Evolutionary conservation across 2,329 filamentous ascomycete species (phyloP).

Genomic region (Phialocephala subalpina): DNA sequence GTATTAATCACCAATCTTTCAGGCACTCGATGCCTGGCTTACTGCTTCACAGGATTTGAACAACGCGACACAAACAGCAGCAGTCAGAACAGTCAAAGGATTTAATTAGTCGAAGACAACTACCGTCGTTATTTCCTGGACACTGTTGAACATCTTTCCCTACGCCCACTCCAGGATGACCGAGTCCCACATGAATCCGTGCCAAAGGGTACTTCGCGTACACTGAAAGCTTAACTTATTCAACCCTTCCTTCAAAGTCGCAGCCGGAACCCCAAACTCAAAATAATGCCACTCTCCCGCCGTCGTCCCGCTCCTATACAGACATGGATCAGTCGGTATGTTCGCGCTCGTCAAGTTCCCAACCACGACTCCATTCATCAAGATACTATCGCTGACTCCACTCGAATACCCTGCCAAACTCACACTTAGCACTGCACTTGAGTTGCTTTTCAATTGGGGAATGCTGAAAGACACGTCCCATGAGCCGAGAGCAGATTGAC

Average conservation of each 20-base stretch:
- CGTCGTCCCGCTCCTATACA: slow-evolving; percentile 51
- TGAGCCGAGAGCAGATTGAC: slow-evolving; percentile 43
- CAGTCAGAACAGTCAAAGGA: too few relatives aligned
- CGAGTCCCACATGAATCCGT: slow-evolving; percentile 52
- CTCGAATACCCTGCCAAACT: slow-evolving; percentile 15
- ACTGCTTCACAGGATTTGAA: too few relatives aligned
- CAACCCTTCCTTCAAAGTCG: slow-evolving; percentile 43
- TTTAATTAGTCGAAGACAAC: too few relatives aligned
- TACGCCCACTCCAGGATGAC: slow-evolving; percentile 46
- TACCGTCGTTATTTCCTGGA: too few relatives aligned
- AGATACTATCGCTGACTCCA: slow-evolving; percentile 46
- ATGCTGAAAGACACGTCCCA: slow-evolving; percentile 27
- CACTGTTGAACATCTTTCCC: not conserved
- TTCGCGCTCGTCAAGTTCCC: slow-evolving; percentile 46
- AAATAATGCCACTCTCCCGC: slow-evolving; percentile 52
- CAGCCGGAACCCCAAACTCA: slow-evolving; percentile 46
- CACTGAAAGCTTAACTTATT: slow-evolving; percentile 50
- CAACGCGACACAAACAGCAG: too few relatives aligned
- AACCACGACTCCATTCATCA: slow-evolving; percentile 46
- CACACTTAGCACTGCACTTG: not conserved
- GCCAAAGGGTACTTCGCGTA: slow-evolving; percentile 46
- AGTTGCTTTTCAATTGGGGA: not conserved
- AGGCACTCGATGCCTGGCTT: too few relatives aligned
- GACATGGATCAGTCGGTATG: slow-evolving; percentile 49
- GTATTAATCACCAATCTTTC: too few relatives aligned